These are phyloP conservation scores for Leptographium flavum DNA, from an alignment of 2,329 filamentous ascomycete species.

Conservation along the genomic window DNA sequence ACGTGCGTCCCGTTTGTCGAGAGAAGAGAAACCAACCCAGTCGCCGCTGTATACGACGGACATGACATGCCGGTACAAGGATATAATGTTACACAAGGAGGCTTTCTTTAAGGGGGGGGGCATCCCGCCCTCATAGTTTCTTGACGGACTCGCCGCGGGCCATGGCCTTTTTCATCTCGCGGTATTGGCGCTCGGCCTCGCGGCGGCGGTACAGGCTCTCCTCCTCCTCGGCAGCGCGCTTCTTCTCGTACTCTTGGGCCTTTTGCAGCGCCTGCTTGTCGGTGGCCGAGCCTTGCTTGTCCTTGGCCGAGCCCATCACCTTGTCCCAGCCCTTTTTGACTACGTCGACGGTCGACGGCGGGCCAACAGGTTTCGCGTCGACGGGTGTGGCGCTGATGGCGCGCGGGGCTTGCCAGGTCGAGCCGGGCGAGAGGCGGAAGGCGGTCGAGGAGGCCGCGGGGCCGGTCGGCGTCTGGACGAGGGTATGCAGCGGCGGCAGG, in stretches of 20 bases:
- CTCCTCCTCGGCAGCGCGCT: constrained; percentile 45
- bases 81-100: neutral
- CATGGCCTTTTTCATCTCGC: constrained; percentile 9
- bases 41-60: neutral
- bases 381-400: constrained; percentile 10
- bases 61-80: no score
- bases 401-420: constrained; percentile 19
- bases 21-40: no score
- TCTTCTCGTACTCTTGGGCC: constrained; percentile 26
- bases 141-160: neutral
- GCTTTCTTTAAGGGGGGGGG: no score
- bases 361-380: constrained; percentile 3
- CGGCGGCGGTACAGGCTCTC: constrained; percentile 11
- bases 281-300: constrained; percentile 7
- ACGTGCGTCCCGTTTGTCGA: neutral
- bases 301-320: constrained; percentile 11
- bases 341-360: constrained; percentile 6
- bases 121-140: no score
- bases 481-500: constrained; percentile 18
- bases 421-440: constrained; percentile 7
- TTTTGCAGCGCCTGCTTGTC: constrained; percentile 6
- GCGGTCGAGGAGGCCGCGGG: constrained; percentile 1
- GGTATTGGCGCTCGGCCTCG: constrained; percentile 11
- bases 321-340: constrained; percentile 11
- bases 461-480: neutral